These are phyloP conservation scores for Skeletonema potamos DNA, from an alignment of 108 stramenopile genomes.

Conservation along the genomic window DNA sequence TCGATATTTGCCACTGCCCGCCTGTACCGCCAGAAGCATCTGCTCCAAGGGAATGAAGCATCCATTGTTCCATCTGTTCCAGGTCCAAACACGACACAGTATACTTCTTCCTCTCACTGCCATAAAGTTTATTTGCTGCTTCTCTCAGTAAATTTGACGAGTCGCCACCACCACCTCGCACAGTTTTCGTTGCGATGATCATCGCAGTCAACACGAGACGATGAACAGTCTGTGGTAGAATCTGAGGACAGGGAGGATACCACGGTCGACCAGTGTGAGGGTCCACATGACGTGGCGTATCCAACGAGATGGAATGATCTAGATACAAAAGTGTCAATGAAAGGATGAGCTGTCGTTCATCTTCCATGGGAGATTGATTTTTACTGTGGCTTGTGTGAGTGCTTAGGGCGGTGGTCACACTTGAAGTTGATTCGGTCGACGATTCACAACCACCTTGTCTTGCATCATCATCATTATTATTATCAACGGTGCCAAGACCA, in stretches of 20 bases:
- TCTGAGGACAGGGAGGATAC: conserved; percentile 28
- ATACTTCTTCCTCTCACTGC: neutral
- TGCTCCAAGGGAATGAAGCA: conserved; percentile 21
- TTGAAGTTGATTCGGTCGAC: neutral
- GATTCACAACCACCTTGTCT: neutral
- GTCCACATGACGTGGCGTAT: conserved; percentile 12
- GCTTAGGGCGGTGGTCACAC: neutral
- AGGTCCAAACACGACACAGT: conserved; percentile 18
- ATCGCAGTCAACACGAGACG: conserved; percentile 30
- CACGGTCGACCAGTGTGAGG: conserved; percentile 23
- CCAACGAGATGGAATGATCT: conserved; percentile 22
- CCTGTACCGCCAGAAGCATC: conserved; percentile 4
- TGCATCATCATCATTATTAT: neutral
- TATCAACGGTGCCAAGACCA: conserved; percentile 9
- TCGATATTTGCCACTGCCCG: conserved; percentile 23
- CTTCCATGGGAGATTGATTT: conserved; percentile 21
- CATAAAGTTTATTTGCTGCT: conserved; percentile 25
- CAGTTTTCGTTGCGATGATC: conserved; percentile 17
- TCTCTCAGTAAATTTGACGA: conserved; percentile 3
- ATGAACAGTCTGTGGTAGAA: conserved; percentile 41
- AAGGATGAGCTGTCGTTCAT: conserved; percentile 35
- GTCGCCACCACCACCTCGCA: neutral
- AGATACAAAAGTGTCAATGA: conserved; percentile 28
- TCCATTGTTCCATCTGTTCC: conserved; percentile 41
- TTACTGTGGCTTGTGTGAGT: conserved; percentile 10